phyloP scores from a whole-genome alignment of 176 grass and related monocot species.

The Eragrostis curvula region DNA sequence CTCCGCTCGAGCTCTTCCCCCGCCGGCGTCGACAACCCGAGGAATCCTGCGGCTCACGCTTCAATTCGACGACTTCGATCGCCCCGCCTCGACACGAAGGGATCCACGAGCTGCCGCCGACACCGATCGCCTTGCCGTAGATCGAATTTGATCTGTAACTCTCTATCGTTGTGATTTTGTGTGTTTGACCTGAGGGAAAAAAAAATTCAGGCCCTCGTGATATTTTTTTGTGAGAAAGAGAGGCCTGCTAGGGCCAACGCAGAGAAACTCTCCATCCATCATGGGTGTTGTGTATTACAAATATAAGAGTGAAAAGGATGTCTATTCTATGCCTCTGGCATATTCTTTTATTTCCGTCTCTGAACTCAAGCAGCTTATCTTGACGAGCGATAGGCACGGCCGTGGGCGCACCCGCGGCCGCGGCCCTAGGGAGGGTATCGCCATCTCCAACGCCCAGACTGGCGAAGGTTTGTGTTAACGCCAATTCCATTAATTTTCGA shows the following conservation, averaged over 20 bases:
- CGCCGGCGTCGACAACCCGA: not conserved
- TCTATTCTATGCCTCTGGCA: conserved; percentile 43
- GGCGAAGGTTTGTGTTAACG: conserved; percentile 62
- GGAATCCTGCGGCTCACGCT: conserved; percentile 2
- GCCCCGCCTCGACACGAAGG: not conserved
- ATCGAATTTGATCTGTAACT: conserved; percentile 40
- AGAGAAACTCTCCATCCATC: not conserved
- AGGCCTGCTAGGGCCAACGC: not conserved
- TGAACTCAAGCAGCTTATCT: conserved; percentile 61
- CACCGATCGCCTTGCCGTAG: not conserved
- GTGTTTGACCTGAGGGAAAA: conserved; percentile 33
- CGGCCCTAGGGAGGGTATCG: conserved; percentile 49
- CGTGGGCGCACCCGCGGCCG: conserved; percentile 46
- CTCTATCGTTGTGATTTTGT: conserved; percentile 10
- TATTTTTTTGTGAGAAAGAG: conserved; percentile 17
- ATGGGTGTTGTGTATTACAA: conserved; percentile 79
- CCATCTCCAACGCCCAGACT: conserved; percentile 49
- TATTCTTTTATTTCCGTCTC: conserved; percentile 46
- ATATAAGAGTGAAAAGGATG: conserved; percentile 69
- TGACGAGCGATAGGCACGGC: conserved; percentile 39
- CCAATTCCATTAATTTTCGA: conserved; percentile 9
- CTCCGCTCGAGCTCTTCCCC: not conserved
- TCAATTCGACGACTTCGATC: not conserved
- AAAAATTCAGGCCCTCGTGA: conserved; percentile 8
- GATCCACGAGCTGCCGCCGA: not conserved